Evolutionary conservation across 305 asterid species (phyloP).

Genomic region (Ilex paraguariensis): DNA sequence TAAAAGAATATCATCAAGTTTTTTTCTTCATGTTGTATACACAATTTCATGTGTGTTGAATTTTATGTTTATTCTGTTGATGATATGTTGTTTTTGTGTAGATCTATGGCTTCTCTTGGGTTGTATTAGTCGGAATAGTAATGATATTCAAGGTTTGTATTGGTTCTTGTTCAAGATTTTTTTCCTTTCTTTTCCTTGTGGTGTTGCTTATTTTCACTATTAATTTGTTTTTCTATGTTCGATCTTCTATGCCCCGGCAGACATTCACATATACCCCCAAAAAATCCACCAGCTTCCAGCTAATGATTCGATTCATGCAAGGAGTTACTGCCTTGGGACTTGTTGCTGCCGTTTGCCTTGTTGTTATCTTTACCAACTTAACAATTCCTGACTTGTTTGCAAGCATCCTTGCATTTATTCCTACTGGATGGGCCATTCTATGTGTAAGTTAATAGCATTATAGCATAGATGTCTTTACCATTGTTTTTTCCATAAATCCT

Average conservation of each 20-base stretch:
- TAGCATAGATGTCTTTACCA: no score
- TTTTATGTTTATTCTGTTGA: conserved; percentile 8
- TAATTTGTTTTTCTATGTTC: not conserved
- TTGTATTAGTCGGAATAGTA: conserved; percentile 72
- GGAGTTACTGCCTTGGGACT: conserved; percentile 85
- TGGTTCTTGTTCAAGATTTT: conserved; percentile 4
- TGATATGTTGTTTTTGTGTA: conserved; percentile 18
- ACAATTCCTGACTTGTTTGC: conserved; percentile 85
- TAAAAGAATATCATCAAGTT: no score
- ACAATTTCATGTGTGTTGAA: not conserved
- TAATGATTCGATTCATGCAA: conserved; percentile 90
- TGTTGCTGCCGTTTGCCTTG: conserved; percentile 73
- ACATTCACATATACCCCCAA: conserved; percentile 79
- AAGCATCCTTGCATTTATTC: conserved; percentile 89
- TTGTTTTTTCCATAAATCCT: no score
- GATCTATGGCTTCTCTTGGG: conserved; percentile 97
- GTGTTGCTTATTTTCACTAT: not conserved
- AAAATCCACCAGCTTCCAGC: conserved; percentile 80
- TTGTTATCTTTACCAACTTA: conserved; percentile 61
- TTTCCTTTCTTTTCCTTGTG: not conserved
- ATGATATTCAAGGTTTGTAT: conserved; percentile 81
- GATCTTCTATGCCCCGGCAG: conserved; percentile 30
- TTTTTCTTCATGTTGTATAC: no score
- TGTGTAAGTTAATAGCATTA: conserved; percentile 51
- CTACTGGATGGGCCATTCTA: conserved; percentile 92